A percentile compares a stretch with the other conserved stretches of the same genome.
phyloP scores from a whole-genome alignment of 495 filamentous ascomycete species.

The Hypomontagnella monticulosa region DNA sequence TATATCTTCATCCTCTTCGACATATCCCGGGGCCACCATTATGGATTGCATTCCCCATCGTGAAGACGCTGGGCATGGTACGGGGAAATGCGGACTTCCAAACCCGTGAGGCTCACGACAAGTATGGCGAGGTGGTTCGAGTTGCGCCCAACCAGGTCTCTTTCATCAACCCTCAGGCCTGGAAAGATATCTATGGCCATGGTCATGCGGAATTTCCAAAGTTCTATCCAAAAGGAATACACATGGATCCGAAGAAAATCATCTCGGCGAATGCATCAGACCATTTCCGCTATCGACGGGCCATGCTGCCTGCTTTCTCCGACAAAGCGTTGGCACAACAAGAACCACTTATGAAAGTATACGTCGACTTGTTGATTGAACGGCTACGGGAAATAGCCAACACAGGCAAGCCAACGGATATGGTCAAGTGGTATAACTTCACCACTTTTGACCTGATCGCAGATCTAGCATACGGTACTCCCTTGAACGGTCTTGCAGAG shows the following conservation, averaged over 20 bases:
- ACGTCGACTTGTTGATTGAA: constrained; percentile 58
- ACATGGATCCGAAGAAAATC: constrained; percentile 43
- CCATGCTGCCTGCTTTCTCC: constrained; percentile 62
- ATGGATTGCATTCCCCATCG: constrained; percentile 36
- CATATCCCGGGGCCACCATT: constrained; percentile 61
- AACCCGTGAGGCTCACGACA: constrained; percentile 48
- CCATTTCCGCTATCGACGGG: constrained; percentile 55
- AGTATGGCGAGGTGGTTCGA: constrained; percentile 60
- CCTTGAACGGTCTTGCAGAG: constrained; percentile 61
- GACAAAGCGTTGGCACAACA: constrained; percentile 60
- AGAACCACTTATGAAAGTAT: constrained; percentile 55
- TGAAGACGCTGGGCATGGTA: constrained; percentile 29
- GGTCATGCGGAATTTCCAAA: constrained; percentile 46
- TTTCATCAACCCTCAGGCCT: constrained; percentile 55
- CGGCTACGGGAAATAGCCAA: constrained; percentile 51
- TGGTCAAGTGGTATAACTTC: constrained; percentile 67
- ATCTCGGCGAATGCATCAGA: constrained; percentile 45
- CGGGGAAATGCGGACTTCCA: constrained; percentile 30
- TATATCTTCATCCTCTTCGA: constrained; percentile 59
- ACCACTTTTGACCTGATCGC: constrained; percentile 71
- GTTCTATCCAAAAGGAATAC: constrained; percentile 35
- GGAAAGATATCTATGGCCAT: constrained; percentile 63
- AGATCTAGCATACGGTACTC: constrained; percentile 67
- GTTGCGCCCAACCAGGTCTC: constrained; percentile 54
- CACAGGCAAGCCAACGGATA: constrained; percentile 49